These are phyloP conservation scores for Coelastrella sp. DNA, from an alignment of 139 green algal species.

Conservation along the genomic window DNA sequence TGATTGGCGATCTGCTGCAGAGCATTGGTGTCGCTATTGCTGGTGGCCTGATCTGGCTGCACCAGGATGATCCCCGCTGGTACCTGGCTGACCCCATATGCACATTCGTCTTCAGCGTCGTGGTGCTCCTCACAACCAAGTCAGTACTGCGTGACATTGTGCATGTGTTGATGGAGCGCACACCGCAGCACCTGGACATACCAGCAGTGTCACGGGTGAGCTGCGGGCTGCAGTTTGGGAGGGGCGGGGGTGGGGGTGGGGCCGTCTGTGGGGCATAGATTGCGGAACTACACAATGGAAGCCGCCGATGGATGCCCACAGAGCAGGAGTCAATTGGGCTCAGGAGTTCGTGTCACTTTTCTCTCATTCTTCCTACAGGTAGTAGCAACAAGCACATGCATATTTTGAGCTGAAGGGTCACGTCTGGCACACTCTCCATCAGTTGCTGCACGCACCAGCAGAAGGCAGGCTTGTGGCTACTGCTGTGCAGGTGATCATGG, in stretches of 20 bases:
- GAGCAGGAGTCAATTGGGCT: no score
- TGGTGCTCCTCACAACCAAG: conserved; percentile 90
- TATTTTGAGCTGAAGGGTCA: no score
- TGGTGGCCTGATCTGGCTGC: conserved; percentile 90
- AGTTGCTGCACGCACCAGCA: neutral
- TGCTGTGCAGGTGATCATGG: conserved; percentile 18
- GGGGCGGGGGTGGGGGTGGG: no score
- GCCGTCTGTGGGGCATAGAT: no score
- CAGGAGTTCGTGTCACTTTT: no score
- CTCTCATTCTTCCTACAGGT: no score
- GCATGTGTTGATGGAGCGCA: conserved; percentile 94
- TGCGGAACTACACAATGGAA: no score
- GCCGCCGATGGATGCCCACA: no score
- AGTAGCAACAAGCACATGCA: no score
- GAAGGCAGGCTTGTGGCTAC: neutral
- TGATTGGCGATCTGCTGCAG: conserved; percentile 95
- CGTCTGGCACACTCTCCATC: neutral
- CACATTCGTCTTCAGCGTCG: conserved; percentile 92
- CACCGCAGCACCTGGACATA: conserved; percentile 74
- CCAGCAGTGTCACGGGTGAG: conserved; percentile 47
- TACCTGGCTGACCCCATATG: conserved; percentile 89
- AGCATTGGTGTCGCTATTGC: conserved; percentile 87
- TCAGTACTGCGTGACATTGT: conserved; percentile 87
- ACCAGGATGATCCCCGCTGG: conserved; percentile 79
- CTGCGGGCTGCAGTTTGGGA: neutral